Percentiles rank a stretch among this genome's conserved stretches.
Conservation (phyloP, 2,329 filamentous ascomycete genomes). For the Teratosphaeria nubilosa region DNA sequence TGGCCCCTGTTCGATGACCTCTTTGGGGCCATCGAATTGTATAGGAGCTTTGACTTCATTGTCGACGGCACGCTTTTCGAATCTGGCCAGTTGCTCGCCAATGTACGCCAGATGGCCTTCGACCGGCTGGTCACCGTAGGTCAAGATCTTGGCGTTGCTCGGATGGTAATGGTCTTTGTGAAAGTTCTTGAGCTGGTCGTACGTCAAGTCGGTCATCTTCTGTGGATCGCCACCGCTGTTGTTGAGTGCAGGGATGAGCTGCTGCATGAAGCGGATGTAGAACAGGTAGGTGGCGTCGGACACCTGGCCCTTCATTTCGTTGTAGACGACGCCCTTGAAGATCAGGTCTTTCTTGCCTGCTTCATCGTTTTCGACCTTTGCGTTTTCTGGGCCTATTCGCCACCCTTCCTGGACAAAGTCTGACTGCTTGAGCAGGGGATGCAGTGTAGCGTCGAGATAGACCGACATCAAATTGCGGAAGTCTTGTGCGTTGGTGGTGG, state of each 20-base stretch:
- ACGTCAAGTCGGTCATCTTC: slow-evolving; percentile 90
- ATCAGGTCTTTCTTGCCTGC: slow-evolving; percentile 50
- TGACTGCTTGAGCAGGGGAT: slow-evolving; percentile 77
- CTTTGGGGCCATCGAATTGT: slow-evolving; percentile 46
- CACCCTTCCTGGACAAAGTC: slow-evolving; percentile 97
- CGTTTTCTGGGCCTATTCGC: slow-evolving; percentile 90
- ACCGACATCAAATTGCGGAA: slow-evolving; percentile 95
- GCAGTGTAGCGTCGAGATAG: slow-evolving; percentile 87
- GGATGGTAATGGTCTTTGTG: slow-evolving; percentile 93
- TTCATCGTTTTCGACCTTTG: slow-evolving; percentile 32
- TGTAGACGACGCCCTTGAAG: slow-evolving; percentile 97
- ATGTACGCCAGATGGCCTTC: slow-evolving; percentile 71
- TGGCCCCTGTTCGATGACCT: slow-evolving; percentile 67
- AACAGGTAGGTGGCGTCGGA: slow-evolving; percentile 93
- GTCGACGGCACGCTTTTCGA: slow-evolving; percentile 61
- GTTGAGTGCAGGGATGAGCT: slow-evolving; percentile 87
- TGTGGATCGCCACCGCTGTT: slow-evolving; percentile 95
- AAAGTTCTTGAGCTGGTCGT: slow-evolving; percentile 78
- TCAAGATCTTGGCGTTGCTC: slow-evolving; percentile 91
- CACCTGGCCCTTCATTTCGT: slow-evolving; percentile 99
- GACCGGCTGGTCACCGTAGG: slow-evolving; percentile 88
- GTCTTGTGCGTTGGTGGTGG: slow-evolving; percentile 89
- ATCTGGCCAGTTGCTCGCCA: slow-evolving; percentile 61
- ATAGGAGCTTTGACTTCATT: slow-evolving; percentile 61
- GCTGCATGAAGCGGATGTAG: slow-evolving; percentile 90